A percentile compares a stretch with the other conserved stretches of the same genome.
phyloP scores from a whole-genome alignment of 2,329 filamentous ascomycete genomes.

The Cephalotrichum gorgonifer region DNA sequence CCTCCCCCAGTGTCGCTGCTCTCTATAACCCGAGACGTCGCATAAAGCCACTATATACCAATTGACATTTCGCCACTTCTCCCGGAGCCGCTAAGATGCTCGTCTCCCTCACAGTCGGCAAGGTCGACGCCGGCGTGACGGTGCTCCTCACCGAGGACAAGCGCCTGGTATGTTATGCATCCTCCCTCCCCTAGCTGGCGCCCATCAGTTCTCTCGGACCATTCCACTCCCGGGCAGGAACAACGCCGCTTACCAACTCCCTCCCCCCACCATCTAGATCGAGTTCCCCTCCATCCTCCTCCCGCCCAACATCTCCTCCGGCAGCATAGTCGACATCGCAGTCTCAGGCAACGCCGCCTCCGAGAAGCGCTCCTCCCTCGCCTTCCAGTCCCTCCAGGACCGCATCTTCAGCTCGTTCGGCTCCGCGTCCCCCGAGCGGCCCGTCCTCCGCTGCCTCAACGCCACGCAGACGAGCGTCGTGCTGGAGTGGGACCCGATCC shows the following conservation, averaged over 20 bases:
- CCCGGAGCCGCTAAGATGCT: conserved; percentile 49
- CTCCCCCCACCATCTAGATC: conserved; percentile 61
- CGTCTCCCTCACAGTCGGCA: conserved; percentile 95
- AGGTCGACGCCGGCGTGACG: conserved; percentile 96
- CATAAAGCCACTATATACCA: neutral
- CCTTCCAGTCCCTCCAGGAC: conserved; percentile 79
- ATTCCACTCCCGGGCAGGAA: too few species aligned
- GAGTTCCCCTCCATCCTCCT: conserved; percentile 97
- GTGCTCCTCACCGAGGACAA: conserved; percentile 96
- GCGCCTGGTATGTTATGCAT: conserved; percentile 60
- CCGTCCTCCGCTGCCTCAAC: conserved; percentile 83
- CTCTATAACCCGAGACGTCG: too few species aligned
- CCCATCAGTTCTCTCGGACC: too few species aligned
- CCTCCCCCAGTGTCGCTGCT: neutral
- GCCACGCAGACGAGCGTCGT: conserved; percentile 97
- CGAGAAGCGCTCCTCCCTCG: conserved; percentile 62
- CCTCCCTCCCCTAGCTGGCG: neutral
- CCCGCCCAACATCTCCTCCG: conserved; percentile 87
- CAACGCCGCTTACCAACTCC: too few species aligned
- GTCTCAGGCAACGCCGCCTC: conserved; percentile 77
- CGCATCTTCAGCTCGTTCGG: conserved; percentile 84
- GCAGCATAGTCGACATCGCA: conserved; percentile 95
- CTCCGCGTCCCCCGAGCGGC: conserved; percentile 62
- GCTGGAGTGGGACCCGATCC: conserved; percentile 93
- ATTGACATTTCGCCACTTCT: neutral